phyloP scores from a whole-genome alignment of 805 yeast genomes.

The Yarrowia phangngaensis region DNA sequence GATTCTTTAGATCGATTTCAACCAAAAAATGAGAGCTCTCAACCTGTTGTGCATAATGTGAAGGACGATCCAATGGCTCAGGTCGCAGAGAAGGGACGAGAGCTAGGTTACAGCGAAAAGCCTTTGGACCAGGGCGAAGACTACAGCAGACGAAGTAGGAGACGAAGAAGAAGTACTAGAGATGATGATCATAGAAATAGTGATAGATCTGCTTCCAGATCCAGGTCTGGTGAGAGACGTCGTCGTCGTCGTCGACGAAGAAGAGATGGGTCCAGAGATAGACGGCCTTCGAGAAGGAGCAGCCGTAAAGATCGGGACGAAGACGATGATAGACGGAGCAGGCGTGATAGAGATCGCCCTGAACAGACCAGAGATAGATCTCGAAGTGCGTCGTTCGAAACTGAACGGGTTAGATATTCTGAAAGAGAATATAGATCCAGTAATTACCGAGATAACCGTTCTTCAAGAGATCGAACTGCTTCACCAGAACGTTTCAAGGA shows the following conservation, averaged over 20 bases:
- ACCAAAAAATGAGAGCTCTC: neutral
- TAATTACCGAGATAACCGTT: neutral
- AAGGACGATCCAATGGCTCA: constrained; percentile 21
- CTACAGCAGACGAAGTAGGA: constrained; percentile 30
- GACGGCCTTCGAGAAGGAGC: too few relatives aligned
- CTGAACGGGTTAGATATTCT: too few relatives aligned
- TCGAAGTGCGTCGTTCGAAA: too few relatives aligned
- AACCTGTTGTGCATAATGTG: constrained; percentile 4
- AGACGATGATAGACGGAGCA: neutral
- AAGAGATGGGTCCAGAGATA: neutral
- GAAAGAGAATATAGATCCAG: neutral
- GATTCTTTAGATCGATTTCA: constrained; percentile 27
- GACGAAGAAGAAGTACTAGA: constrained; percentile 24
- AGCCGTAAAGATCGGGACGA: too few relatives aligned
- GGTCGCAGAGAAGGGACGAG: neutral
- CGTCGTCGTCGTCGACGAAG: too few relatives aligned
- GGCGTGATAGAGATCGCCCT: neutral
- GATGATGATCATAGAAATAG: constrained; percentile 19
- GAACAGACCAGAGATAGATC: constrained; percentile 3
- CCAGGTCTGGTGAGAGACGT: too few relatives aligned
- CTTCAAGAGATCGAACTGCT: neutral
- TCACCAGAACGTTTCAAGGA: neutral
- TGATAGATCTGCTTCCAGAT: constrained; percentile 1
- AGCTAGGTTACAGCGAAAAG: neutral
- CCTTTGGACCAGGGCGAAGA: neutral